A percentile compares a stretch with the other conserved stretches of the same genome.
These are phyloP conservation scores for Delitschia confertaspora DNA, from an alignment of 495 filamentous ascomycete species.

Conservation along the genomic window DNA sequence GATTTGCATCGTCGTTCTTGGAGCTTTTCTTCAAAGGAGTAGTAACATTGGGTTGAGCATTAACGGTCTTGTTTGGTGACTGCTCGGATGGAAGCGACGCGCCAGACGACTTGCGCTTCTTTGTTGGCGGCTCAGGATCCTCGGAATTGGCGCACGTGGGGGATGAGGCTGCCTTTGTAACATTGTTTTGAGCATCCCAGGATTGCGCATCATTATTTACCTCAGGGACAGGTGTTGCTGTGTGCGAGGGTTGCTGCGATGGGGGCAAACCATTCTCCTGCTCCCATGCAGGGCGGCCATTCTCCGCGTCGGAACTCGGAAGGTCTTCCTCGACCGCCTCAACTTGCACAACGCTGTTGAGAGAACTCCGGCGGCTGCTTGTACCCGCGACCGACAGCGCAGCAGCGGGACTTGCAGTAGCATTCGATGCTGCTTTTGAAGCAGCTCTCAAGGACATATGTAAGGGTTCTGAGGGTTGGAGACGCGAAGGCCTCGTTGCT, in stretches of 20 bases:
- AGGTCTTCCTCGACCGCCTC: constrained; percentile 1
- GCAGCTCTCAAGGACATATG: constrained; percentile 32
- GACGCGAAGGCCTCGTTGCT: constrained; percentile 22
- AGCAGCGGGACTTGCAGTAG: constrained; percentile 19
- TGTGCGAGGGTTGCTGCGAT: too few species aligned
- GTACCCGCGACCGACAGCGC: constrained; percentile 20
- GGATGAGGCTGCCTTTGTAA: too few species aligned
- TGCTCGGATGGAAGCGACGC: constrained; percentile 17
- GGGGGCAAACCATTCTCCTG: too few species aligned
- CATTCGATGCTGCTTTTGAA: constrained; percentile 26
- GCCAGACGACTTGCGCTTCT: too few species aligned
- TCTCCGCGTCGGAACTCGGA: constrained; percentile 13
- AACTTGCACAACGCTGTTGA: constrained; percentile 10
- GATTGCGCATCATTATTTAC: constrained; percentile 14
- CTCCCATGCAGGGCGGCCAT: constrained; percentile 12
- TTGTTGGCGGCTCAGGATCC: too few species aligned
- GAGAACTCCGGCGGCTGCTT: constrained; percentile 28
- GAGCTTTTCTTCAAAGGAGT: constrained; percentile 11
- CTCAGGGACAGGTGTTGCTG: too few species aligned
- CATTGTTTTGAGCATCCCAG: constrained; percentile 7
- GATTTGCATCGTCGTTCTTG: constrained; percentile 16
- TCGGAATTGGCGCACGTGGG: too few species aligned
- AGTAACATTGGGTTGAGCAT: constrained; percentile 15
- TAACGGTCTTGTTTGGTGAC: constrained; percentile 20
- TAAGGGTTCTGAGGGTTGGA: constrained; percentile 31